phyloP scores from a whole-genome alignment of 176 grass and related monocot genomes.

The Zea luxurians region DNA sequence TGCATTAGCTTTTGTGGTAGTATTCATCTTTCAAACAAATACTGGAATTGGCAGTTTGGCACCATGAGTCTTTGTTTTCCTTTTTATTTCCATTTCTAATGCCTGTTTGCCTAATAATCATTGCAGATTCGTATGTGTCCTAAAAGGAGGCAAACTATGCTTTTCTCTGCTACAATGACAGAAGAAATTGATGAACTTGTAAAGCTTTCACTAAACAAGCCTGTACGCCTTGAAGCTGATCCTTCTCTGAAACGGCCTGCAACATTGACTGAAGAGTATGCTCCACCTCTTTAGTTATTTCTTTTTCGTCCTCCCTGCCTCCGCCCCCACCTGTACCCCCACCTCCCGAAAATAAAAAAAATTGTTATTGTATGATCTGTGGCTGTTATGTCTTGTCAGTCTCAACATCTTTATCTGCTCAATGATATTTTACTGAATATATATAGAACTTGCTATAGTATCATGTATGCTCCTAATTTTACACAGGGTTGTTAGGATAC shows the following conservation, averaged over 20 bases:
- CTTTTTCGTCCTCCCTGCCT: conserved; percentile 6
- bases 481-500: conserved; percentile 81
- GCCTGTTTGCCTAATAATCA: conserved; percentile 17
- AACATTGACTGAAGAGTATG: conserved; percentile 91
- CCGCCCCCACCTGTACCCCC: too few species aligned
- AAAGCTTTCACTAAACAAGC: conserved; percentile 86
- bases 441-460: not conserved
- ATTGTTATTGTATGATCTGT: not conserved
- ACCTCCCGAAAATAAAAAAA: too few species aligned
- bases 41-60: not conserved
- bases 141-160: conserved; percentile 85
- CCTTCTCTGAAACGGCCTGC: conserved; percentile 73
- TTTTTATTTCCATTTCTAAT: not conserved
- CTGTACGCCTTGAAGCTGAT: conserved; percentile 84
- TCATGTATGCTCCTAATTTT: conserved; percentile 28
- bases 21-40: not conserved
- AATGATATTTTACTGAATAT: conserved; percentile 4
- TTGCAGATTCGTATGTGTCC: conserved; percentile 84
- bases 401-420: not conserved
- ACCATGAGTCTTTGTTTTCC: not conserved
- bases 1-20: not conserved
- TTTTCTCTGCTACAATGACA: conserved; percentile 95
- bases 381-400: not conserved
- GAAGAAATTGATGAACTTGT: conserved; percentile 79
- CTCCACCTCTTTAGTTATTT: not conserved